Base-by-base conservation (phyloP, 306 rosid genomes). In the Fragaria ananassa region DNA sequence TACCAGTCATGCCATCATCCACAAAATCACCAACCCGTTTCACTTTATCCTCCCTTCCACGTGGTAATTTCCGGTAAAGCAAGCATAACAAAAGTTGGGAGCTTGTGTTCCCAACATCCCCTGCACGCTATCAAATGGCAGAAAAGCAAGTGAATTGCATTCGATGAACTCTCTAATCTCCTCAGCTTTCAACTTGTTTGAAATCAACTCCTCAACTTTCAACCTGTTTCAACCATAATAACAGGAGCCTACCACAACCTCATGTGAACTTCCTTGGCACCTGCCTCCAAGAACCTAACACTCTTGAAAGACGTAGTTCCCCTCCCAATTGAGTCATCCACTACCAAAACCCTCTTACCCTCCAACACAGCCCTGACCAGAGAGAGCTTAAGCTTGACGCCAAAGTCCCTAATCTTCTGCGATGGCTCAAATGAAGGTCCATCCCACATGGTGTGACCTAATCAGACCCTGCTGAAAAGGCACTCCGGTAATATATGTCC, bases 261-360 rank as follows among this genome's bases (percentile, higher is more conserved):
- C 99, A 96, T 96, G 70, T 96, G 99, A 76, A 96, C 98, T 79
- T 96, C 99, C 58, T 86, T 96, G 0, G 99, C 99, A 12, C 99
- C 99, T 9, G 98, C 93, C 74, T 96, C 97, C 7, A 96, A 37
- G 88, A 96, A 18, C 88, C 99, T 86, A 35, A 96, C 97, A 42
- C 92, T 96, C 78, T 96, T 96, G 0, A 98, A 96, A 8, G 97
- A 90, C 0, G 99, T 96, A 0, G 99, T 96, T 49, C 99, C 99
- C 53, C 99, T 88, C 45, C 92, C 98, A 74, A 96, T 96, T 0
- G 98, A 96, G 39, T 96, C 99, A 79, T 96, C 99, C 29, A 96
- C 99, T 21, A 96, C 99, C 81, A 96, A 97, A 35, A 96, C 98
- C 74, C 93, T 87, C 67, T 96, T 96, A 6, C 99, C 99, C 78